These are phyloP conservation scores for Limnomonas spitsbergensis DNA, from an alignment of 139 green algal genomes.

Conservation along the genomic window DNA sequence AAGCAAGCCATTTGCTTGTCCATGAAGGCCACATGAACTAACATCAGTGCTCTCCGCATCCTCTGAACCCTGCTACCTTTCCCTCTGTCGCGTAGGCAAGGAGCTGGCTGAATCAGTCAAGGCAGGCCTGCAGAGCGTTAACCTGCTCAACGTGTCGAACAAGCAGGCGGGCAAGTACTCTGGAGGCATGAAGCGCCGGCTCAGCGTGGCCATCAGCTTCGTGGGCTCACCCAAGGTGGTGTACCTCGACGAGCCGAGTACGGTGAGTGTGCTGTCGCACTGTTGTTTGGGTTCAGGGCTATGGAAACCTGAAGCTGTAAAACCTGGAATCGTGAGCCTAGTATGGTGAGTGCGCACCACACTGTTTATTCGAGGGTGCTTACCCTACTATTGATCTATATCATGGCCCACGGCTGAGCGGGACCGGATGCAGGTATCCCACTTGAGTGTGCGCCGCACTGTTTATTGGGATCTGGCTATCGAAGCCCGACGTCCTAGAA, in stretches of 20 bases:
- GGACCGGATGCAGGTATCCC: too few species aligned
- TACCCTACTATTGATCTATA: too few species aligned
- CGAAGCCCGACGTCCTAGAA: too few species aligned
- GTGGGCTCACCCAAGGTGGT: conserved; percentile 61
- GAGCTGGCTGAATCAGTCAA: conserved; percentile 22
- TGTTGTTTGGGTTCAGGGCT: not conserved
- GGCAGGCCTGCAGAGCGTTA: conserved; percentile 25
- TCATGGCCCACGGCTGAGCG: too few species aligned
- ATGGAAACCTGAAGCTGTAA: not conserved
- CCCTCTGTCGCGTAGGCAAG: not conserved
- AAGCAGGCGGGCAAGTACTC: conserved; percentile 50
- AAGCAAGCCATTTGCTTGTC: too few species aligned
- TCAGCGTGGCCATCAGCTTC: conserved; percentile 77
- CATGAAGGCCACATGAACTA: too few species aligned
- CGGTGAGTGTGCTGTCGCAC: not conserved
- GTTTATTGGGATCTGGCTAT: too few species aligned
- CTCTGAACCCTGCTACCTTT: too few species aligned
- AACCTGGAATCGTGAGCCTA: not conserved
- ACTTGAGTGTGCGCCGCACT: too few species aligned
- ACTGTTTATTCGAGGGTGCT: not conserved
- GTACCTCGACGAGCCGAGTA: conserved; percentile 30
- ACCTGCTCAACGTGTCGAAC: conserved; percentile 34
- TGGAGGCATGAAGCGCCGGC: conserved; percentile 66
- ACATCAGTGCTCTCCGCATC: too few species aligned
- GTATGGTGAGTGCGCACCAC: not conserved